Percentiles rank a stretch among this genome's conserved stretches.
Evolutionary conservation across 2,329 filamentous ascomycete species (phyloP).

Genomic region (Fusarium sacchari): DNA sequence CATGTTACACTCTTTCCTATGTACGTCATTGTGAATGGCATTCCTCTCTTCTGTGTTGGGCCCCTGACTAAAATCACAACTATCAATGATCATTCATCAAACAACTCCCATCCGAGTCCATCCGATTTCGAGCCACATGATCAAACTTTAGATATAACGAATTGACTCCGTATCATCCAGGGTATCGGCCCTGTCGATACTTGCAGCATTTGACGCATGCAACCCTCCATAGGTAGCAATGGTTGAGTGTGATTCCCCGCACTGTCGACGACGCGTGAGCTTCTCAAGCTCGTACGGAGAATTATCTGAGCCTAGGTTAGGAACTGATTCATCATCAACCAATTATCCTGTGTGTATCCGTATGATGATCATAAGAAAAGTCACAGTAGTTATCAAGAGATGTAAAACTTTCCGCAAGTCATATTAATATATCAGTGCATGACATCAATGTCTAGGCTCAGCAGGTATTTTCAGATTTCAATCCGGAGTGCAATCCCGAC

Average conservation of each 20-base stretch:
- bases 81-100: neutral
- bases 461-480: neutral
- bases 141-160: neutral
- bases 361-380: neutral
- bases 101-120: constrained; percentile 6
- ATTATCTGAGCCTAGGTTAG: neutral
- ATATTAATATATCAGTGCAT: neutral
- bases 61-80: constrained; percentile 3
- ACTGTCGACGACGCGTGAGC: neutral
- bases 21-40: constrained; percentile 20
- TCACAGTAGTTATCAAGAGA: neutral
- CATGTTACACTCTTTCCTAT: neutral
- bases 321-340: neutral
- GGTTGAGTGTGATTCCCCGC: constrained; percentile 15
- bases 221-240: constrained; percentile 7
- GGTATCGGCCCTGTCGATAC: neutral
- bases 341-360: neutral
- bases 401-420: neutral
- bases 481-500: constrained; percentile 9
- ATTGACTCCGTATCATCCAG: constrained; percentile 11
- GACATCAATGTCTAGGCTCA: neutral
- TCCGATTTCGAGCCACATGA: constrained; percentile 34
- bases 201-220: constrained; percentile 6
- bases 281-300: neutral
- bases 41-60: neutral